A percentile compares a stretch with the other conserved stretches of the same genome.
Evolutionary conservation across 176 grass and related monocot species (phyloP).

Genomic region (Saccharum officinarum): DNA sequence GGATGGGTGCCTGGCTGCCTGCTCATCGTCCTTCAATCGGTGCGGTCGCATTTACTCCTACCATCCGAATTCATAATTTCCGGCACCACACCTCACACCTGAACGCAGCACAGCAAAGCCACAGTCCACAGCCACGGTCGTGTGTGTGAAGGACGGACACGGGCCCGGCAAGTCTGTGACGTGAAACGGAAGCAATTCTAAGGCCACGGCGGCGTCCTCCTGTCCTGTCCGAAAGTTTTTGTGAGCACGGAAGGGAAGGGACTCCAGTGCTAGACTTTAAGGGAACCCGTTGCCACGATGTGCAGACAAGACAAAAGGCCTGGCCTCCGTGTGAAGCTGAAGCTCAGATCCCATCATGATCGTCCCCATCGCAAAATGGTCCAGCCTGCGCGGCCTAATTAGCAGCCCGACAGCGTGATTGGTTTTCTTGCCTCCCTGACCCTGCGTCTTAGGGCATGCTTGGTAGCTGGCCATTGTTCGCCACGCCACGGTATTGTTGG

Average conservation of each 20-base stretch:
- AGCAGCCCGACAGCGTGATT: conserved; percentile 8
- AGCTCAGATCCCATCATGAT: neutral
- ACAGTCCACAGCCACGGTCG: no score
- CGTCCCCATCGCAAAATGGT: neutral
- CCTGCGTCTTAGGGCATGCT: no score
- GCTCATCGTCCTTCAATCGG: neutral
- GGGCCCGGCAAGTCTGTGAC: no score
- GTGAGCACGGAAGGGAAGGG: no score
- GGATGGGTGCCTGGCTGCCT: neutral
- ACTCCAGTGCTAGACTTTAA: neutral
- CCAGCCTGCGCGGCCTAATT: neutral
- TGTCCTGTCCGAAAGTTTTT: no score
- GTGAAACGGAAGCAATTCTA: no score
- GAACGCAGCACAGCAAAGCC: no score
- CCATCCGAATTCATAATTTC: neutral
- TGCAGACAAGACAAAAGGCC: conserved; percentile 15
- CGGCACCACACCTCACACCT: no score
- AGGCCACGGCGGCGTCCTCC: no score
- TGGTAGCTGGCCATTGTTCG: no score
- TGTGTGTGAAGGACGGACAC: no score
- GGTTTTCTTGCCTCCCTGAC: neutral
- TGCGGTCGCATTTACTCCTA: neutral
- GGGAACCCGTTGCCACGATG: conserved; percentile 35
- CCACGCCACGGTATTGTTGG: no score
- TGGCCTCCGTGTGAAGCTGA: neutral